Conservation (phyloP, 2,329 filamentous ascomycete genomes). For the Alternaria viburni region DNA sequence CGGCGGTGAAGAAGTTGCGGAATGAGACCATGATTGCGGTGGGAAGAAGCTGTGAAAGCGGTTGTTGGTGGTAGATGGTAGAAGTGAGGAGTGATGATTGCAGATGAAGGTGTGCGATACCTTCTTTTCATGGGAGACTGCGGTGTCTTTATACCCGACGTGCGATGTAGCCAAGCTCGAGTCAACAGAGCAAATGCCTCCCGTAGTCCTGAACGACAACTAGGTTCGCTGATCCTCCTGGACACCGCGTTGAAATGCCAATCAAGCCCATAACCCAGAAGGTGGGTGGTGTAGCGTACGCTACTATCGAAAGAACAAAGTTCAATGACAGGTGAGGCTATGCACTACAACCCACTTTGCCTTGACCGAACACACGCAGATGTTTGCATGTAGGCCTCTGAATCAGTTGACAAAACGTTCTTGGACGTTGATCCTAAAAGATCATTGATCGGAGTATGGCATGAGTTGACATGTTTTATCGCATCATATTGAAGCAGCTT, state of each 20-base stretch:
- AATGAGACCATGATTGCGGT: slow-evolving; percentile 21
- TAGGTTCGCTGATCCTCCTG: slow-evolving; percentile 3
- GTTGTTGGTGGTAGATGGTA: not conserved
- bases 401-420: not conserved
- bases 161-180: not conserved
- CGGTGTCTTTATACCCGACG: slow-evolving; percentile 4
- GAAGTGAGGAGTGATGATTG: slow-evolving; percentile 6
- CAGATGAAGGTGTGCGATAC: slow-evolving; percentile 8
- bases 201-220: not conserved
- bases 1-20: slow-evolving; percentile 18
- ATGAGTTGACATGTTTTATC: not conserved
- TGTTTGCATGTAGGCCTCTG: not conserved
- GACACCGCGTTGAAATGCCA: slow-evolving; percentile 1
- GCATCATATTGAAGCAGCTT: not conserved
- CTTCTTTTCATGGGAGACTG: not conserved
- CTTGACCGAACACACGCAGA: not conserved
- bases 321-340: not conserved
- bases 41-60: not conserved
- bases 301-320: not conserved
- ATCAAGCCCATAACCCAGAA: not conserved
- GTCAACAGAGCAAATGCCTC: not conserved
- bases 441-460: not conserved
- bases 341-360: not conserved
- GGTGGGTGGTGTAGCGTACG: not conserved
- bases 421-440: not conserved